Percentiles rank a stretch among this genome's conserved stretches.
Evolutionary conservation across 768 basidiomycete genomes (phyloP).

Genomic region (Tephrocybe sp.): DNA sequence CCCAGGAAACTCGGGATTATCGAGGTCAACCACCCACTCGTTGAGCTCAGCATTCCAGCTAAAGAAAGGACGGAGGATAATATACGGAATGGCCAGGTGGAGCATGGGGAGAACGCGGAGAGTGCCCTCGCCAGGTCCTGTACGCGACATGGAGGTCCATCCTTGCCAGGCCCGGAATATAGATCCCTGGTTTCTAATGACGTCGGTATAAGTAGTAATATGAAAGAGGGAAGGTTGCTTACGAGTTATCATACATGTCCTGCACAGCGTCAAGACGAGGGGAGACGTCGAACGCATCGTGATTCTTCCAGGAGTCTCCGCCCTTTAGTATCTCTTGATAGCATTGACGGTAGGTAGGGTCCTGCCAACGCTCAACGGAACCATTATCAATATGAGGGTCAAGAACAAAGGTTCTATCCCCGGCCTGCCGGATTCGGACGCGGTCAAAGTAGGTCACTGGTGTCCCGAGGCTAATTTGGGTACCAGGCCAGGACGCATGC

Average conservation of each 20-base stretch:
- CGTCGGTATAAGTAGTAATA: neutral
- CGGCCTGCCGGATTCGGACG: slow-evolving; percentile 70
- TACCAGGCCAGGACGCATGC: slow-evolving; percentile 44
- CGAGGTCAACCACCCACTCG: slow-evolving; percentile 59
- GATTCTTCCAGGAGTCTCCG: slow-evolving; percentile 41
- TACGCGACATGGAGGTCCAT: slow-evolving; percentile 53
- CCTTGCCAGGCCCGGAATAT: slow-evolving; percentile 61
- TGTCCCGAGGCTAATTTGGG: slow-evolving; percentile 43
- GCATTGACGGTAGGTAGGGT: slow-evolving; percentile 38
- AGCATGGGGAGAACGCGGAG: slow-evolving; percentile 62
- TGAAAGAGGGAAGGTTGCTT: slow-evolving; percentile 23
- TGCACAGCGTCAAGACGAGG: slow-evolving; percentile 50
- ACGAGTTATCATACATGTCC: slow-evolving; percentile 65
- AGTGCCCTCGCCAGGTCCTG: slow-evolving; percentile 62
- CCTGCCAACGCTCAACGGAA: slow-evolving; percentile 57
- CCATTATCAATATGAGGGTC: slow-evolving; percentile 62
- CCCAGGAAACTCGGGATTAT: slow-evolving; percentile 53
- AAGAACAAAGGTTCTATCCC: slow-evolving; percentile 65
- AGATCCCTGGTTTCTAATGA: slow-evolving; percentile 48
- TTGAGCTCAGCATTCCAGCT: slow-evolving; percentile 35
- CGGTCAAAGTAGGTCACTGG: slow-evolving; percentile 81
- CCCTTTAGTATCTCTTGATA: slow-evolving; percentile 45
- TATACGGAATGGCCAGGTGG: slow-evolving; percentile 55
- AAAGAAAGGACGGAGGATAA: slow-evolving; percentile 70
- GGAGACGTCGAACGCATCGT: slow-evolving; percentile 51